These are phyloP conservation scores for Phytophthora brassicae DNA, from an alignment of 352 stramenopile species.

Conservation along the genomic window DNA sequence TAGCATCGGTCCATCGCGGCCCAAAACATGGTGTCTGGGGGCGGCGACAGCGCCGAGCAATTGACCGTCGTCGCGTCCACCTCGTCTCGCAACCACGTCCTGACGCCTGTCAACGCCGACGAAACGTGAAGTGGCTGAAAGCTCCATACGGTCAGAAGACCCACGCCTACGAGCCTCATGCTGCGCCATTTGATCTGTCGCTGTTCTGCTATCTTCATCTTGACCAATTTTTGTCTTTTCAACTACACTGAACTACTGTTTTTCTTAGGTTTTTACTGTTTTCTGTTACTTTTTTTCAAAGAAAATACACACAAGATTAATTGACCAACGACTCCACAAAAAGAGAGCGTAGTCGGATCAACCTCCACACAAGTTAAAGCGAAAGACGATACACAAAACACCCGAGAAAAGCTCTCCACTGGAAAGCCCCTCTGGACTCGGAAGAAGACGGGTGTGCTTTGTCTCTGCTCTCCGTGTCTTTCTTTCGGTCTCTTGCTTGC, in stretches of 20 bases:
- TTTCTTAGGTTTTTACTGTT: slow-evolving; percentile 8
- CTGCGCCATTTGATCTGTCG: slow-evolving; percentile 12
- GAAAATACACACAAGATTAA: background rate
- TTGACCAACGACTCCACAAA: background rate
- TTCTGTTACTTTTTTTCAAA: slow-evolving; percentile 11
- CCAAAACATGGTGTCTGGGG: slow-evolving; percentile 58
- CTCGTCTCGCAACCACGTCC: slow-evolving; percentile 33
- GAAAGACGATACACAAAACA: too few relatives aligned
- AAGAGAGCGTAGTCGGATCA: background rate
- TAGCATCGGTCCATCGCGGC: slow-evolving; percentile 69
- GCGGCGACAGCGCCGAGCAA: slow-evolving; percentile 56
- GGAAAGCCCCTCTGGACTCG: too few relatives aligned
- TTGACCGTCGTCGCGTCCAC: slow-evolving; percentile 29
- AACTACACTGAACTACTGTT: slow-evolving; percentile 27
- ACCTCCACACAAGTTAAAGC: background rate
- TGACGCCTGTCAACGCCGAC: slow-evolving; percentile 19
- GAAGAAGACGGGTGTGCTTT: too few relatives aligned
- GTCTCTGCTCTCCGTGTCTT: too few relatives aligned
- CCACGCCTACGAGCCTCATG: slow-evolving; percentile 11
- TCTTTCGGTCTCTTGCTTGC: too few relatives aligned
- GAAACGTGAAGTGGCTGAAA: slow-evolving; percentile 15
- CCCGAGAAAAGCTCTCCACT: background rate
- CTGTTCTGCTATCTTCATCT: slow-evolving; percentile 20
- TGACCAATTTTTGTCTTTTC: slow-evolving; percentile 8
- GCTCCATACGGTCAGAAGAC: slow-evolving; percentile 24